Evolutionary conservation across 257 asterid genomes (phyloP), one percentile per base, ranked within the genome.

Genomic region (Solanum paucissectum): DNA sequence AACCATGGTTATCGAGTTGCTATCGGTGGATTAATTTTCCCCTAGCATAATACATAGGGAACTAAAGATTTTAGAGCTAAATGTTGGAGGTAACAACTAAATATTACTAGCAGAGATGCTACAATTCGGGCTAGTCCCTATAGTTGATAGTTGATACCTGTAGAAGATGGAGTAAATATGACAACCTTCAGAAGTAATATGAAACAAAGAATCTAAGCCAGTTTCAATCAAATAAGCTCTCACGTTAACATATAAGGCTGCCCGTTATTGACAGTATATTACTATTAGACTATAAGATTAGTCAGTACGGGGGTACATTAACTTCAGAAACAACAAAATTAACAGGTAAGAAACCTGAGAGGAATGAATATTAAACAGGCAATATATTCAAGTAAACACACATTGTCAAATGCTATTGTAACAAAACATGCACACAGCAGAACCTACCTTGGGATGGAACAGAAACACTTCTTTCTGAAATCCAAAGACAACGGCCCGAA

Each of bases 401-500:
- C 7, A 42, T 42, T 27, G 16, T 27, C 37, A 44, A 42, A 25
- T 44, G 66, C 66, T 42, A 44, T 42, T 42, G 40, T 4, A 25
- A 44, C 38, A 44, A 8, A 25, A 4, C 37, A 75, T 38, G 83
- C n/a, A 38, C 33, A 12, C 34, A 75, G 33, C 55, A 77, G 36
- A 77, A 75, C 90, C 33, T 83, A 95, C 99, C 96, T 92, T 95
- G 81, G 98, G 98, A 91, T 94, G 97, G 89, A 95, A 91, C 87
- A 94, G 93, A 94, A 93, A 95, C 69, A 32, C 96, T 34, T 92
- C 89, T 90, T 81, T 92, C 88, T 95, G 98, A 88, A 96, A 94
- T 85, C 98, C 99, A 92, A 96, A 94, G 88, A 96, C 89, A 64
- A 94, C 55, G 38, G 99, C 95, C 16, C 98, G 95, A 87, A 95